Percentiles rank a stretch among this genome's conserved stretches.
phyloP scores from a whole-genome alignment of 495 filamentous ascomycete species.

The Hypoxylon intermedium region DNA sequence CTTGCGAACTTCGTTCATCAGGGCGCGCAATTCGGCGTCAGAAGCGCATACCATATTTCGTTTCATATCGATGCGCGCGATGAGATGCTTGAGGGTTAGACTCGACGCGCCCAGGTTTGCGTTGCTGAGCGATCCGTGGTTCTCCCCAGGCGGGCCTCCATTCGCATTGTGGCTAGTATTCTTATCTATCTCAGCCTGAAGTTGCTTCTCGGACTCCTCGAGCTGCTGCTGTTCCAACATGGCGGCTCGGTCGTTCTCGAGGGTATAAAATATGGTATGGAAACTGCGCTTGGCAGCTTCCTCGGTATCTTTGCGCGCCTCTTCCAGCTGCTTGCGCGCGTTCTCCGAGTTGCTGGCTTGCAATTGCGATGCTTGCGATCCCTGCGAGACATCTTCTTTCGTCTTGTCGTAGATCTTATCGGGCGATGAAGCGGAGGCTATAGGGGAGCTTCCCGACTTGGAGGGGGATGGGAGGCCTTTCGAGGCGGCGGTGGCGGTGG shows the following conservation, averaged over 20 bases:
- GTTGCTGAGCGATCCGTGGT: conserved; percentile 85
- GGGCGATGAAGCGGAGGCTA: conserved; percentile 60
- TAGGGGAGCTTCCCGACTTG: conserved; percentile 65
- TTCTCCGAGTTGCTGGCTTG: conserved; percentile 78
- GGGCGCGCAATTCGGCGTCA: conserved; percentile 85
- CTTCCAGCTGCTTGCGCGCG: conserved; percentile 88
- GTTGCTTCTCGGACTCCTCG: conserved; percentile 93
- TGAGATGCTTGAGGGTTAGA: conserved; percentile 93
- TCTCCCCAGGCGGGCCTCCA: conserved; percentile 56
- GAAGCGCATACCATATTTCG: conserved; percentile 85
- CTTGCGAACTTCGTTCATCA: conserved; percentile 97
- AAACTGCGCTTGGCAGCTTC: conserved; percentile 89
- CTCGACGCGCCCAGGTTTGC: conserved; percentile 97
- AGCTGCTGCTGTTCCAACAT: conserved; percentile 98
- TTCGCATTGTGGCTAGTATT: conserved; percentile 55
- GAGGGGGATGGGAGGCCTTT: conserved; percentile 60
- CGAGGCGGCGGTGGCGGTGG: conserved; percentile 45
- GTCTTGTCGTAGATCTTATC: conserved; percentile 55
- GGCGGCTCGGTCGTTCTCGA: conserved; percentile 92
- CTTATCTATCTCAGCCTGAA: conserved; percentile 91
- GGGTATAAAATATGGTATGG: conserved; percentile 88
- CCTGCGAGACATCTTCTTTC: conserved; percentile 47
- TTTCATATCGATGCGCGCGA: conserved; percentile 91
- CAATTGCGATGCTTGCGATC: conserved; percentile 45
- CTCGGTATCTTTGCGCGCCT: conserved; percentile 91